A percentile compares a stretch with the other conserved stretches of the same genome.
Evolutionary conservation across 1,139 yeast species (phyloP).

Genomic region (Nakaseomyces nivariensis): DNA sequence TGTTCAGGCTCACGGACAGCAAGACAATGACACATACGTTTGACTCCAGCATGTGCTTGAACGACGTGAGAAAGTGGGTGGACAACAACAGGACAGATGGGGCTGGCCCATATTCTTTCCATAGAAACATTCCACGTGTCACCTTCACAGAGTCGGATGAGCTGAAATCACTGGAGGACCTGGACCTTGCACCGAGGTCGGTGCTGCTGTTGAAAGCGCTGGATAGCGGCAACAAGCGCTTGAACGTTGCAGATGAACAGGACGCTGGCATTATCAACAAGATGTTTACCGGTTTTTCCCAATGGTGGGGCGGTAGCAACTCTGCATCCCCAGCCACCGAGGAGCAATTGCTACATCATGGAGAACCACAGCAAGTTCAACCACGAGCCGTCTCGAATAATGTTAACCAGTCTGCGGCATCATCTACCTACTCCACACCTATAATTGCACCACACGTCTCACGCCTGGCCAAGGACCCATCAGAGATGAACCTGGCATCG

Average conservation of each 20-base stretch:
- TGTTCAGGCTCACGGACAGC: constrained; percentile 24
- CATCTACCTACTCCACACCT: constrained; percentile 25
- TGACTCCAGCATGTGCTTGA: constrained; percentile 11
- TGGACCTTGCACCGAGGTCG: constrained; percentile 55
- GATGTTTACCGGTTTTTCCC: constrained; percentile 26
- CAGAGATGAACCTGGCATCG: constrained; percentile 14
- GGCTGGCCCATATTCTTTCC: constrained; percentile 38
- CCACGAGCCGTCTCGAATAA: neutral
- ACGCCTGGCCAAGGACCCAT: constrained; percentile 13
- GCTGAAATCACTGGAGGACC: constrained; percentile 35
- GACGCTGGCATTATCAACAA: constrained; percentile 28
- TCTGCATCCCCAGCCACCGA: neutral
- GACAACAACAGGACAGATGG: constrained; percentile 44
- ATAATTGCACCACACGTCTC: constrained; percentile 3
- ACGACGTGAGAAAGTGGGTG: constrained; percentile 54
- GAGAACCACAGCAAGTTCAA: too few relatives aligned
- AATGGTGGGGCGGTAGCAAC: constrained; percentile 24
- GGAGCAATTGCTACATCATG: neutral
- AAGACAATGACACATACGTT: constrained; percentile 21
- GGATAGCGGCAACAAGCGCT: neutral
- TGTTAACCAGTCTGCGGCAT: constrained; percentile 13
- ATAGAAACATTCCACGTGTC: constrained; percentile 37
- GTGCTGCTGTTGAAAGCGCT: constrained; percentile 36
- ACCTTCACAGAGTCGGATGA: constrained; percentile 47
- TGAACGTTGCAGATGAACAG: constrained; percentile 17